A percentile compares a stretch with the other conserved stretches of the same genome.
Evolutionary conservation across 2,329 filamentous ascomycete genomes (phyloP).

Genomic region (Cylindrodendrum hubeiense): DNA sequence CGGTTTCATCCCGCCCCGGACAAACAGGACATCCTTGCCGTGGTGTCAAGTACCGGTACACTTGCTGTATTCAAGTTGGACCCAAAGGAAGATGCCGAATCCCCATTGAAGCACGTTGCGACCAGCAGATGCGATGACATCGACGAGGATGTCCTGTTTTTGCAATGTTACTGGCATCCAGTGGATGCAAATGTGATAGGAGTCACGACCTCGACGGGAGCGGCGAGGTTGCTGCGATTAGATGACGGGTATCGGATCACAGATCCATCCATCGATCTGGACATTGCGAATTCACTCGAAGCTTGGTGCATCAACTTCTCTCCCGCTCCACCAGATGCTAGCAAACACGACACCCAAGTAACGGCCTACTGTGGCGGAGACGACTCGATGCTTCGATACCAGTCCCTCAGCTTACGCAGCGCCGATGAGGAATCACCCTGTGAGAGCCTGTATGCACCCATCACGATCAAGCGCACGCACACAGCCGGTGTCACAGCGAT

Average conservation of each 20-base stretch:
- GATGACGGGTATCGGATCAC: conserved; percentile 56
- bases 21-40: conserved; percentile 70
- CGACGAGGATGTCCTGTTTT: conserved; percentile 71
- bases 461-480: conserved; percentile 65
- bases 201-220: conserved; percentile 78
- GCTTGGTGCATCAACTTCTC: conserved; percentile 80
- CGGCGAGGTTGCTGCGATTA: conserved; percentile 68
- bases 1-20: conserved; percentile 75
- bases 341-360: conserved; percentile 43
- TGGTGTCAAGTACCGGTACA: conserved; percentile 82
- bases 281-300: conserved; percentile 70
- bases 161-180: conserved; percentile 82
- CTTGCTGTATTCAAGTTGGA: conserved; percentile 73
- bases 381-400: conserved; percentile 72
- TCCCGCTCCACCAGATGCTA: conserved; percentile 39
- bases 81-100: conserved; percentile 48
- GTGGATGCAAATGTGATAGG: conserved; percentile 66
- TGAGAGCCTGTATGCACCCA: conserved; percentile 41
- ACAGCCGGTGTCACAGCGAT: conserved; percentile 91
- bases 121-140: conserved; percentile 63
- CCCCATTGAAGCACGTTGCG: conserved; percentile 54
- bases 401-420: conserved; percentile 47
- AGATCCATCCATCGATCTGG: conserved; percentile 48
- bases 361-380: conserved; percentile 80
- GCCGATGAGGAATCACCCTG: conserved; percentile 21